phyloP scores from a whole-genome alignment of 2,329 filamentous ascomycete species.

The Colletotrichum sp. region DNA sequence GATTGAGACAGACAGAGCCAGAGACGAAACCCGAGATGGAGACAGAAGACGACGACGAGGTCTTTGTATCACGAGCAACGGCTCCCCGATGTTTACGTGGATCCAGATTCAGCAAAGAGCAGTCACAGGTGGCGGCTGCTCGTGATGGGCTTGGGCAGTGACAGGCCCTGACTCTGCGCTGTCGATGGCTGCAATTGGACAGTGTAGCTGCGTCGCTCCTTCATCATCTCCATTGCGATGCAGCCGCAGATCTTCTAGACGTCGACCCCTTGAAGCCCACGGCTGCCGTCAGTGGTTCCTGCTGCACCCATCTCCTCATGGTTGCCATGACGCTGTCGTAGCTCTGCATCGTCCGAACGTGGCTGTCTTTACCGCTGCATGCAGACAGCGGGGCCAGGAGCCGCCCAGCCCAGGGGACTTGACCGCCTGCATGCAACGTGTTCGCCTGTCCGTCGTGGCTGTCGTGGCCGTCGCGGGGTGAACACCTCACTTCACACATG shows the following conservation, averaged over 20 bases:
- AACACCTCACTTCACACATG: neutral
- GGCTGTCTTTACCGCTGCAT: conserved; percentile 6
- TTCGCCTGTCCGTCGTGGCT: neutral
- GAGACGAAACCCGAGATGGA: neutral
- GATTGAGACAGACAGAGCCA: neutral
- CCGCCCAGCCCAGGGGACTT: neutral
- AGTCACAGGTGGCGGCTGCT: neutral
- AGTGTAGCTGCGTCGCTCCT: neutral
- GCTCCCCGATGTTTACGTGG: conserved; percentile 14
- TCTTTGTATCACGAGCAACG: conserved; percentile 16
- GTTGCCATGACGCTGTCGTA: conserved; percentile 22
- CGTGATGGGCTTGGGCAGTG: neutral
- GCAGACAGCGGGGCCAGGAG: conserved; percentile 2
- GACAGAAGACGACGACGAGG: neutral
- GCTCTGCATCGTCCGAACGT: conserved; percentile 11
- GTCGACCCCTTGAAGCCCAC: neutral
- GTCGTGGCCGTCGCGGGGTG: neutral
- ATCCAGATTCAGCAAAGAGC: neutral
- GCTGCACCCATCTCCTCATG: conserved; percentile 6
- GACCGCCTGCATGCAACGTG: conserved; percentile 14
- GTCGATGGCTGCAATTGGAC: neutral
- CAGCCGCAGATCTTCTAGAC: neutral
- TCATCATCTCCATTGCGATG: neutral
- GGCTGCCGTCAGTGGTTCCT: neutral
- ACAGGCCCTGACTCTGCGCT: neutral